Conservation (phyloP, 768 basidiomycete genomes). For the Amanita muscaria region DNA sequence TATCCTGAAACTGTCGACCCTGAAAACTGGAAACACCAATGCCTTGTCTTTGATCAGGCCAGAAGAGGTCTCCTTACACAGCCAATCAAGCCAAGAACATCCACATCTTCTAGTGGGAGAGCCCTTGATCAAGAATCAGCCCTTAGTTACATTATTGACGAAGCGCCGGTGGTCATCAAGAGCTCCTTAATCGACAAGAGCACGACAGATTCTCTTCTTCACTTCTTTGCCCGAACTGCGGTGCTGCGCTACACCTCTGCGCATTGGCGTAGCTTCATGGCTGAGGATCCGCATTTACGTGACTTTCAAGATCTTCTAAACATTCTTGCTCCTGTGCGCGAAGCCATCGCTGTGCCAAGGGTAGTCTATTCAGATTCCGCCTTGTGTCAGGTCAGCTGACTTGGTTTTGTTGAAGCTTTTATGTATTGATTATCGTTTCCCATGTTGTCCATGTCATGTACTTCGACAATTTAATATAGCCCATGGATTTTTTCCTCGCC, state of each 20-base stretch:
- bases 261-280: background rate
- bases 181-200: conserved; percentile 9
- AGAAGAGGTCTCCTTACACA: conserved; percentile 25
- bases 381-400: conserved; percentile 30
- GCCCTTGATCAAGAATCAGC: conserved; percentile 41
- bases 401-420: conserved; percentile 16
- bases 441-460: conserved; percentile 14
- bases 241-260: background rate
- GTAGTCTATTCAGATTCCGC: conserved; percentile 30
- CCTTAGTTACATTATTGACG: conserved; percentile 34
- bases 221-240: conserved; percentile 17
- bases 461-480: conserved; percentile 27
- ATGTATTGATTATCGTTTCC: conserved; percentile 12
- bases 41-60: conserved; percentile 24
- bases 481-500: conserved; percentile 41
- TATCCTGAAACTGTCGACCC: conserved; percentile 4
- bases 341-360: conserved; percentile 3
- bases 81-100: background rate
- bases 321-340: conserved; percentile 6
- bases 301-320: background rate
- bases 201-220: conserved; percentile 17
- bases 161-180: conserved; percentile 25
- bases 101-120: conserved; percentile 28
- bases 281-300: background rate
- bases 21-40: conserved; percentile 9